A percentile compares a stretch with the other conserved stretches of the same genome.
These are phyloP conservation scores for Neonectria magnoliae DNA, from an alignment of 2,329 filamentous ascomycete species.

Conservation along the genomic window DNA sequence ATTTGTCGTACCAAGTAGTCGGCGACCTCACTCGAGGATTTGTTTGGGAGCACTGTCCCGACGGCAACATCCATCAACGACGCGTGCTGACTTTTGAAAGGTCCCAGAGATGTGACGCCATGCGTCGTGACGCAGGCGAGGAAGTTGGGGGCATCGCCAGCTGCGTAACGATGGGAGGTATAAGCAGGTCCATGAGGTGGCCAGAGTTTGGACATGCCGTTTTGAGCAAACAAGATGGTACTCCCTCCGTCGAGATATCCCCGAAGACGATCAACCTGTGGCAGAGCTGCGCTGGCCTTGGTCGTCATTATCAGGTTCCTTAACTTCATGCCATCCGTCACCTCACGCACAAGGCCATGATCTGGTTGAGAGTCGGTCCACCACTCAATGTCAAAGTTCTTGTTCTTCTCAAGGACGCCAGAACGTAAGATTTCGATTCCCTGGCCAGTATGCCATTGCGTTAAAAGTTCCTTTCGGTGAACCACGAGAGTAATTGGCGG, in stretches of 20 bases:
- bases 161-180: slow-evolving; percentile 51
- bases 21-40: slow-evolving; percentile 22
- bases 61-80: slow-evolving; percentile 59
- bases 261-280: slow-evolving; percentile 67
- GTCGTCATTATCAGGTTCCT: slow-evolving; percentile 80
- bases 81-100: slow-evolving; percentile 64
- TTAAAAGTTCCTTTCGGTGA: slow-evolving; percentile 64
- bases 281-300: slow-evolving; percentile 76
- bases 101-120: slow-evolving; percentile 61
- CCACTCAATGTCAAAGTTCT: slow-evolving; percentile 62
- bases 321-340: slow-evolving; percentile 59
- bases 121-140: slow-evolving; percentile 73
- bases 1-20: slow-evolving; percentile 57
- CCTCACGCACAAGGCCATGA: slow-evolving; percentile 51
- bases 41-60: slow-evolving; percentile 55
- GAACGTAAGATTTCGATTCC: slow-evolving; percentile 58
- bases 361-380: slow-evolving; percentile 59
- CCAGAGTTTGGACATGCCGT: slow-evolving; percentile 81
- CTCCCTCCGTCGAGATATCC: slow-evolving; percentile 70
- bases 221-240: slow-evolving; percentile 87
- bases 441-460: slow-evolving; percentile 56
- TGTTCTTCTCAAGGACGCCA: slow-evolving; percentile 44
- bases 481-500: slow-evolving; percentile 86
- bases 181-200: slow-evolving; percentile 61
- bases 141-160: slow-evolving; percentile 68